Evolutionary conservation across 225 moss, liverwort and hornwort species (phyloP).

Genomic region (Marchantia polymorpha): DNA sequence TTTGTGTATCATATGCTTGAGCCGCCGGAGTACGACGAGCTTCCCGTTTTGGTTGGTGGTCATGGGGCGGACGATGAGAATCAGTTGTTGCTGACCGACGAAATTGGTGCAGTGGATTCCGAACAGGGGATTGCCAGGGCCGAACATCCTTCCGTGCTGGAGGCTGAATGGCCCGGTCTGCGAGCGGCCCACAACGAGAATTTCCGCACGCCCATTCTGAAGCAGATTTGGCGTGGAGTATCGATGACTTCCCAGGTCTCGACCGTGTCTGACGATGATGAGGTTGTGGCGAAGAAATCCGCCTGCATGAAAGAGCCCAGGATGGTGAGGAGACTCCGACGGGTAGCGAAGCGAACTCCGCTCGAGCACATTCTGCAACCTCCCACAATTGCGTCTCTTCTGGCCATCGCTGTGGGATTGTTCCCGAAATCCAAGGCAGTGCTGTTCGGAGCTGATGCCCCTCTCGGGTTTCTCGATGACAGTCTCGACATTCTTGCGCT

Average conservation of each 20-base stretch:
- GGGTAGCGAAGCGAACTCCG: slow-evolving; percentile 81
- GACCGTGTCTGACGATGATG: slow-evolving; percentile 24
- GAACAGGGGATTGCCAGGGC: slow-evolving; percentile 14
- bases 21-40: slow-evolving; percentile 47
- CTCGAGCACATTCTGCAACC: slow-evolving; percentile 80
- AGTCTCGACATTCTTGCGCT: slow-evolving; percentile 76
- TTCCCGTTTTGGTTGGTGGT: not conserved
- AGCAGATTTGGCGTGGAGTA: slow-evolving; percentile 60
- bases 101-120: slow-evolving; percentile 18
- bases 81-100: slow-evolving; percentile 11
- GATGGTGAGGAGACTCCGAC: slow-evolving; percentile 60
- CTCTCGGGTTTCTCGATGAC: slow-evolving; percentile 71
- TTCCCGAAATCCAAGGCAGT: slow-evolving; percentile 56
- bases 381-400: slow-evolving; percentile 72
- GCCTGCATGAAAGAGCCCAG: slow-evolving; percentile 64
- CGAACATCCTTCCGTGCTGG: slow-evolving; percentile 55
- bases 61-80: not conserved
- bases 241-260: slow-evolving; percentile 41
- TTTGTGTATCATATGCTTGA: slow-evolving; percentile 97
- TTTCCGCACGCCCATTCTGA: slow-evolving; percentile 61
- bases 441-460: slow-evolving; percentile 64
- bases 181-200: slow-evolving; percentile 56
- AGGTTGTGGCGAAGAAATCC: slow-evolving; percentile 39
- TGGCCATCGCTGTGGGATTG: slow-evolving; percentile 68
- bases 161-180: slow-evolving; percentile 85